These are phyloP conservation scores for Saccharomycopsis sp. DNA, from an alignment of 805 yeast species.

Conservation along the genomic window DNA sequence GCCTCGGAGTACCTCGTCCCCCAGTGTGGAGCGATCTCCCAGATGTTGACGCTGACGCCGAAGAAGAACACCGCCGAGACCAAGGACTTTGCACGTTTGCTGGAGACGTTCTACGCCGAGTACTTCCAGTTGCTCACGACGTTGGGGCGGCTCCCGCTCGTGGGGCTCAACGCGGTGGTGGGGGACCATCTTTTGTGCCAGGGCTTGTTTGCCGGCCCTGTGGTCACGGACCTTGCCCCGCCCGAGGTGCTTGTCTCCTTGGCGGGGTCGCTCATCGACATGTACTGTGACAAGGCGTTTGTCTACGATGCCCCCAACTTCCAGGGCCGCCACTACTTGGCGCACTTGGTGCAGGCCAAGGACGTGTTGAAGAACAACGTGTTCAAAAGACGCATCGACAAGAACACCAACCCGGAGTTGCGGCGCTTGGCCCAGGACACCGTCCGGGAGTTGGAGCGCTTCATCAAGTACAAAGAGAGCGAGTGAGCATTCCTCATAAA, in stretches of 20 bases:
- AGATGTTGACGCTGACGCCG: neutral
- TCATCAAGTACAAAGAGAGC: constrained; percentile 61
- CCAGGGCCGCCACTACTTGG: constrained; percentile 42
- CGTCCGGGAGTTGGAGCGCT: constrained; percentile 56
- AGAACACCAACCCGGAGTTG: constrained; percentile 46
- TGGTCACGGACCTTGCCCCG: neutral
- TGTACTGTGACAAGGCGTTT: constrained; percentile 65
- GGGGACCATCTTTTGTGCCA: constrained; percentile 6
- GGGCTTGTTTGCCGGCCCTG: neutral
- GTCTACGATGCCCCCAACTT: constrained; percentile 64
- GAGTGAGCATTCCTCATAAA: constrained; percentile 33
- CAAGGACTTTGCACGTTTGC: constrained; percentile 7
- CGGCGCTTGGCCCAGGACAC: constrained; percentile 62
- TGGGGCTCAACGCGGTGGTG: neutral
- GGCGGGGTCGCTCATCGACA: constrained; percentile 47
- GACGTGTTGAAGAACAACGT: constrained; percentile 13
- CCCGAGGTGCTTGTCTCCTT: constrained; percentile 11
- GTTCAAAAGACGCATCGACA: constrained; percentile 45
- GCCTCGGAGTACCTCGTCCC: too few species aligned
- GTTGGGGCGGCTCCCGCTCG: constrained; percentile 8
- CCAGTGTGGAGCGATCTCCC: too few species aligned
- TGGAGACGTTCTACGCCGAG: constrained; percentile 5
- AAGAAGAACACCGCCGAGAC: constrained; percentile 5
- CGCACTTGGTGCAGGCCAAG: constrained; percentile 28
- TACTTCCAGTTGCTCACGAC: constrained; percentile 4